Conservation (phyloP, 2,329 filamentous ascomycete genomes). For the Bipolaris cookei region DNA sequence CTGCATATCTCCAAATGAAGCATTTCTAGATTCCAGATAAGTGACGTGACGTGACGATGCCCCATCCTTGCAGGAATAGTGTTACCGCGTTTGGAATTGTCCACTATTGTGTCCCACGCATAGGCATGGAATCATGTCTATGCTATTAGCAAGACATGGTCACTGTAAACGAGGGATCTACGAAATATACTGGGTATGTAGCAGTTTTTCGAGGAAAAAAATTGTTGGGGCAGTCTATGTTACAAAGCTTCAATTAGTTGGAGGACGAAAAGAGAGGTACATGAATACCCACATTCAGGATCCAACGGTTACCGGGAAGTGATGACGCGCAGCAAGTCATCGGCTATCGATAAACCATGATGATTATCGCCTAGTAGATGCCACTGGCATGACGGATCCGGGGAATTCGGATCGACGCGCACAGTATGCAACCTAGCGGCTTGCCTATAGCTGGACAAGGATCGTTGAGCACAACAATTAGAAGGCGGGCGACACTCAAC, state of each 20-base stretch:
- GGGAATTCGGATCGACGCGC: conserved; percentile 16
- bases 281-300: not conserved
- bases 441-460: conserved; percentile 18
- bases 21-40: conserved; percentile 3
- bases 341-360: not conserved
- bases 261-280: conserved; percentile 2
- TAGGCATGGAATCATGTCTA: not conserved
- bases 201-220: not conserved
- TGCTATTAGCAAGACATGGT: not conserved
- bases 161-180: not conserved
- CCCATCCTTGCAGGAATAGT: conserved; percentile 17
- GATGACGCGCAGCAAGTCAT: not conserved
- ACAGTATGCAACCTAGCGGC: conserved; percentile 14
- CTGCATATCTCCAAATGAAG: conserved; percentile 2
- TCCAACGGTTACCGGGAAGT: not conserved
- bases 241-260: not conserved
- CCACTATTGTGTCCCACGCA: conserved; percentile 18
- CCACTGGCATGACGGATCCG: conserved; percentile 2
- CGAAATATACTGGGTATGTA: not conserved
- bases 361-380: not conserved
- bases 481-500: conserved; percentile 18
- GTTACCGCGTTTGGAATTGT: conserved; percentile 11
- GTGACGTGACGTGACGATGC: conserved; percentile 6
- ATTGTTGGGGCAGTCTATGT: not conserved
- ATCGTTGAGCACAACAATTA: conserved; percentile 18